These are phyloP conservation scores for Medicago ruthenica DNA, from an alignment of 306 rosid species.

Conservation along the genomic window DNA sequence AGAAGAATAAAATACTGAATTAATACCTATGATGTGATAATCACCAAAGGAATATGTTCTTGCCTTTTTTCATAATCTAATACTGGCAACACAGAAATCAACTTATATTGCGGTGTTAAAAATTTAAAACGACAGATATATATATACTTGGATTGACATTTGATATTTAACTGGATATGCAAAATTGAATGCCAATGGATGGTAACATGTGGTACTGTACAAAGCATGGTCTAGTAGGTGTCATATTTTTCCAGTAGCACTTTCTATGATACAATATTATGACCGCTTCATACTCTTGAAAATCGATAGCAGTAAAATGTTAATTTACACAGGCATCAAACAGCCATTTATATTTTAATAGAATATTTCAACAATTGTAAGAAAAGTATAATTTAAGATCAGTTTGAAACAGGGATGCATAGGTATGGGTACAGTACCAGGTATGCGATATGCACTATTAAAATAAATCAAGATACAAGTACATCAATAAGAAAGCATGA, in stretches of 20 bases:
- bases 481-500: no score
- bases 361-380: not conserved
- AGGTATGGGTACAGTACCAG: no score
- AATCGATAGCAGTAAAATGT: not conserved
- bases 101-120: not conserved
- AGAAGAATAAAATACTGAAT: not conserved
- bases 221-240: not conserved
- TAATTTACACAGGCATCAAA: constrained; percentile 3
- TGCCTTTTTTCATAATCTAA: no score
- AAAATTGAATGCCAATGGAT: constrained; percentile 1
- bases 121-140: not conserved
- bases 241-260: not conserved
- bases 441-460: no score
- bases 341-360: not conserved
- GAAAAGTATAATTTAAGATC: not conserved
- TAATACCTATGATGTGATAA: not conserved
- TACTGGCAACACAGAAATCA: not conserved
- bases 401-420: not conserved
- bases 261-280: not conserved
- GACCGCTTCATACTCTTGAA: constrained; percentile 4
- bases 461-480: no score
- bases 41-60: no score
- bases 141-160: not conserved
- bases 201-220: not conserved
- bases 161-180: not conserved